Evolutionary conservation across 176 grass and related monocot genomes (phyloP).

Genomic region (Triticum timopheevii): DNA sequence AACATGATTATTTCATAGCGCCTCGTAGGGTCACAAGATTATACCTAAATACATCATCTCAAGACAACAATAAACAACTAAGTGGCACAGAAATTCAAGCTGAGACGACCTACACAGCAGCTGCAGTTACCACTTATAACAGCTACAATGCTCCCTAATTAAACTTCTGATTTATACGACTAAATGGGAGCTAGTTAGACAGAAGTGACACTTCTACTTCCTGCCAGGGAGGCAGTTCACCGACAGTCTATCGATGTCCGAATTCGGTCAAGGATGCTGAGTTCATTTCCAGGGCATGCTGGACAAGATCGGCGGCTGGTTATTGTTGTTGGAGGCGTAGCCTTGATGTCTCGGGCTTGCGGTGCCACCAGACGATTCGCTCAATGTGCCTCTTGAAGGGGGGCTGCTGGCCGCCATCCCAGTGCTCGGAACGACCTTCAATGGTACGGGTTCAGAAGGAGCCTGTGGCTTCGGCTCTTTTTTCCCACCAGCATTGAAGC

Average conservation of each 20-base stretch:
- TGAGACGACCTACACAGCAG: slow-evolving; percentile 36
- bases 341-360: slow-evolving; percentile 73
- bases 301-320: slow-evolving; percentile 57
- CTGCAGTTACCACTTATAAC: slow-evolving; percentile 31
- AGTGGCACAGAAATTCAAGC: slow-evolving; percentile 24
- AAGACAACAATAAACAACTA: slow-evolving; percentile 15
- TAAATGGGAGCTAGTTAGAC: slow-evolving; percentile 37
- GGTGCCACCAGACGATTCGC: slow-evolving; percentile 68
- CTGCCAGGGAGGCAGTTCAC: slow-evolving; percentile 15
- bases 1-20: slow-evolving; percentile 7
- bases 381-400: slow-evolving; percentile 71
- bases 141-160: slow-evolving; percentile 35
- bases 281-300: slow-evolving; percentile 86
- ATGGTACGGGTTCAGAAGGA: slow-evolving; percentile 34
- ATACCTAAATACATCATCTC: slow-evolving; percentile 32
- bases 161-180: slow-evolving; percentile 45
- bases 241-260: background rate
- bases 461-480: slow-evolving; percentile 51
- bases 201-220: slow-evolving; percentile 18
- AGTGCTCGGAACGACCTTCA: slow-evolving; percentile 33
- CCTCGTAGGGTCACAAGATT: slow-evolving; percentile 24
- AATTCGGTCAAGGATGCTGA: slow-evolving; percentile 20
- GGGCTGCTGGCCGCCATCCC: slow-evolving; percentile 46
- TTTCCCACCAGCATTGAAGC: slow-evolving; percentile 72
- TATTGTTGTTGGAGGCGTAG: slow-evolving; percentile 42